Evolutionary conservation across 768 basidiomycete genomes (phyloP), one percentile per base, ranked within the genome.

Genomic region (Hygrophorus russula): DNA sequence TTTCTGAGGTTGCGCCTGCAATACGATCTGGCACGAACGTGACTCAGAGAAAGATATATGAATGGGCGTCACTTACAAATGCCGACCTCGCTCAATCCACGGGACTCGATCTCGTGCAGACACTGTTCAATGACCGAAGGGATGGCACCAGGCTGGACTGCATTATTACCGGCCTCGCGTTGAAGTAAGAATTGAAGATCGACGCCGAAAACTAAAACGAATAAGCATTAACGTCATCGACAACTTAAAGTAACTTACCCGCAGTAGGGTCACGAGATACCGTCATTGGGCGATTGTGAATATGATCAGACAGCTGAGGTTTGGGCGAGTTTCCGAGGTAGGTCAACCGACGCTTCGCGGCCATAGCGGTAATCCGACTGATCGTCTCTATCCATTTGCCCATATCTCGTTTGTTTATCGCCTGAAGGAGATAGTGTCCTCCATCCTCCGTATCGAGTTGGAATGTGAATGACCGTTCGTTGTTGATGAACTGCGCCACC

Each of bases 391-490:
- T 69, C 89, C 89, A 92, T 51, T 70, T 78, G 42, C 58, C 65
- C 78, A 87, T 80, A 50, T 89, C 87, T 31, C 70, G 67, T 56
- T 72, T 76, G 51, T 72, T 78, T 29, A 74, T 59, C 1, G 85
- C 80, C 57, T 92, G 89, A 12, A 91, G 61, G 28, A 89, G 59
- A 53, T 87, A 88, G 53, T 81, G 81, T 0, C 85, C 87, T 6
- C 89, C 89, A 54, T 91, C 88, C 56, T 91, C 89, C 0, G 87
- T 85, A 53, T 85, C 78, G 35, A 92, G 67, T 54, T 83, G 77
- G 67, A 91, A 86, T 39, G 76, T 79, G 58, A 78, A 91, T 37
- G 88, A 85, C 36, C 88, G 71, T 48, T 87, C 82, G 56, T 82
- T 80, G 55, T 87, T 88, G 62, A 80, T 74, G 51, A 83, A 80